A percentile compares a stretch with the other conserved stretches of the same genome.
These are phyloP conservation scores for Nakataea oryzae DNA, from an alignment of 2,329 filamentous ascomycete genomes.

Conservation along the genomic window DNA sequence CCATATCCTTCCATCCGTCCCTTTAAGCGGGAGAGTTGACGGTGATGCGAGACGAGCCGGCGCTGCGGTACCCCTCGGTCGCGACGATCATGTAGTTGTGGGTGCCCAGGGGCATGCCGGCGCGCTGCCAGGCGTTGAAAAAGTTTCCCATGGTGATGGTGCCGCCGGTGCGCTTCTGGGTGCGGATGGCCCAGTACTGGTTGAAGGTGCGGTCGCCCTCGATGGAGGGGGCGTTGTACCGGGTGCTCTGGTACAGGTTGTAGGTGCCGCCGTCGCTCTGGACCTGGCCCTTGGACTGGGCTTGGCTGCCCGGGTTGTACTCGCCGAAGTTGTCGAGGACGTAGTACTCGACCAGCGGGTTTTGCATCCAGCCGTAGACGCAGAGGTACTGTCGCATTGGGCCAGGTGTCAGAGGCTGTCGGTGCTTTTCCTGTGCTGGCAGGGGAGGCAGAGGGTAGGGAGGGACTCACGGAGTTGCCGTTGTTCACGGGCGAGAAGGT, in stretches of 20 bases:
- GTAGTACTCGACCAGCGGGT: conserved; percentile 12
- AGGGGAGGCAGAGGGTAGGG: not conserved
- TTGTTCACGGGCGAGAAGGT: conserved; percentile 2
- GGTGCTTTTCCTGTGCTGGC: not conserved
- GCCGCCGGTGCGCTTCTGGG: conserved; percentile 35
- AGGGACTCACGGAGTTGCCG: conserved; percentile 1
- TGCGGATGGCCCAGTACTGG: conserved; percentile 40
- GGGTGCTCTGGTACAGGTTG: conserved; percentile 21
- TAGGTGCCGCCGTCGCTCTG: conserved; percentile 22
- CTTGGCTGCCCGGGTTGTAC: conserved; percentile 8
- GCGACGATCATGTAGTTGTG: conserved; percentile 38
- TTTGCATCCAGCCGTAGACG: conserved; percentile 11
- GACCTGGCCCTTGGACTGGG: conserved; percentile 16
- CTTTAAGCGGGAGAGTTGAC: conserved; percentile 12
- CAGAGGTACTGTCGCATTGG: conserved; percentile 3
- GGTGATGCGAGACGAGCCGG: conserved; percentile 26
- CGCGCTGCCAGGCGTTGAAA: conserved; percentile 34
- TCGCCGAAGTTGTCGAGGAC: conserved; percentile 10
- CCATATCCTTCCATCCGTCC: no score
- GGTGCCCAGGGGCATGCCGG: conserved; percentile 29
- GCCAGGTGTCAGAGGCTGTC: not conserved
- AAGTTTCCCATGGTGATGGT: conserved; percentile 34
- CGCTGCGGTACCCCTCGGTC: conserved; percentile 32
- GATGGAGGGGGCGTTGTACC: conserved; percentile 30
- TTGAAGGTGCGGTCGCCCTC: conserved; percentile 35